phyloP scores from a whole-genome alignment of 148 eudicot genomes.

The Dianthus caryophyllus region DNA sequence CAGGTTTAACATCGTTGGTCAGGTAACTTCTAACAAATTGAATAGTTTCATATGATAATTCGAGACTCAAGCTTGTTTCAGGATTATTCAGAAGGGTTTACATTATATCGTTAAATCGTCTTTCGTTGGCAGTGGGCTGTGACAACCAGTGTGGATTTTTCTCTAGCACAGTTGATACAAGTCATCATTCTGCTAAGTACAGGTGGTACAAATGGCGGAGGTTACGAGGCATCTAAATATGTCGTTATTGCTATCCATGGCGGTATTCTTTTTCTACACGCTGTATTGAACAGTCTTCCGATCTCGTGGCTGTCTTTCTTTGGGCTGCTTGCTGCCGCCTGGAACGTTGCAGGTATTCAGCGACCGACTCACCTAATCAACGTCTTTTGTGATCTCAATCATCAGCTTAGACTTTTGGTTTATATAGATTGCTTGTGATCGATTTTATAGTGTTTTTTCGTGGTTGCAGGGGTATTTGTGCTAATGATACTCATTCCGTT shows the following conservation, averaged over 20 bases:
- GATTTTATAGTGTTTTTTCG: neutral
- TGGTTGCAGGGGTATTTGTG: constrained; percentile 66
- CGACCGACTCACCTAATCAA: too few relatives aligned
- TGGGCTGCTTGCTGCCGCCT: constrained; percentile 87
- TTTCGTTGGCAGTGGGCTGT: constrained; percentile 86
- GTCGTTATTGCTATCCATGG: constrained; percentile 72
- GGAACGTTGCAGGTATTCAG: constrained; percentile 74
- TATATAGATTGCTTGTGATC: too few relatives aligned
- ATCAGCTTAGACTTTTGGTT: too few relatives aligned
- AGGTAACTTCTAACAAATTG: constrained; percentile 49
- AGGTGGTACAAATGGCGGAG: constrained; percentile 93
- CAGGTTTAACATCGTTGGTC: constrained; percentile 99
- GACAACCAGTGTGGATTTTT: constrained; percentile 81
- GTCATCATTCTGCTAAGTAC: constrained; percentile 89
- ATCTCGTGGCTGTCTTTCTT: constrained; percentile 75
- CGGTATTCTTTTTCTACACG: constrained; percentile 67
- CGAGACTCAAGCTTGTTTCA: constrained; percentile 9
- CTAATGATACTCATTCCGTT: constrained; percentile 85
- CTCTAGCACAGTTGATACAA: constrained; percentile 78
- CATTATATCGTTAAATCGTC: constrained; percentile 1
- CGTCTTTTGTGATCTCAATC: too few relatives aligned
- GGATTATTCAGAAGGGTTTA: neutral
- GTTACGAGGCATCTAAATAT: constrained; percentile 79
- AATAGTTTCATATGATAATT: neutral
- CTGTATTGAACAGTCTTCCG: constrained; percentile 78